Conservation (phyloP, 305 asterid genomes). For the Solanum aculeatissimum region DNA sequence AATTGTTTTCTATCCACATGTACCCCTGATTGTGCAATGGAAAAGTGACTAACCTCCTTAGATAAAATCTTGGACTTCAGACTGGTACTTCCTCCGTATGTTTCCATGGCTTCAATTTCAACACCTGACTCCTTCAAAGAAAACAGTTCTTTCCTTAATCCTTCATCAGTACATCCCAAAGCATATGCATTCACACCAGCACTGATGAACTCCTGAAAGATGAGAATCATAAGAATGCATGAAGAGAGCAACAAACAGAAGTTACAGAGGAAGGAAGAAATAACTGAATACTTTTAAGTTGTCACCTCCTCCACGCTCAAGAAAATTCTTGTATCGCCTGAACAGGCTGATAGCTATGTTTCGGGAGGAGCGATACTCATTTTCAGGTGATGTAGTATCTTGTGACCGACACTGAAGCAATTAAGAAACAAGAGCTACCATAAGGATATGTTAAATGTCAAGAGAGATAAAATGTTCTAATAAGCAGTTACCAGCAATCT, state of each 20-base stretch:
- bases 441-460: background rate
- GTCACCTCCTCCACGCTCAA: constrained; percentile 98
- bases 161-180: constrained; percentile 82
- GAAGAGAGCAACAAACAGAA: background rate
- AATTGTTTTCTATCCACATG: background rate
- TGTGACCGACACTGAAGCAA: constrained; percentile 56
- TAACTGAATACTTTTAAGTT: constrained; percentile 60
- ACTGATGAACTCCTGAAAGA: constrained; percentile 73
- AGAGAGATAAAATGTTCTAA: background rate
- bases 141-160: constrained; percentile 63
- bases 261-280: constrained; percentile 1
- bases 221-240: constrained; percentile 10
- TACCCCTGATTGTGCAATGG: background rate
- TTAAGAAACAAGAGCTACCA: background rate
- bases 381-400: constrained; percentile 59
- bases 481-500: constrained; percentile 58
- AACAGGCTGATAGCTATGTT: constrained; percentile 88
- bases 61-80: constrained; percentile 56
- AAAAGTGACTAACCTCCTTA: constrained; percentile 37
- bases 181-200: constrained; percentile 94
- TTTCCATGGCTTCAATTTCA: constrained; percentile 65
- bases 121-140: constrained; percentile 69
- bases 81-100: constrained; percentile 57
- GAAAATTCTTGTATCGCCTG: constrained; percentile 63
- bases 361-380: constrained; percentile 81